Evolutionary conservation across 106 monocot genomes (phyloP).

Genomic region (Dendrobium catenatum): DNA sequence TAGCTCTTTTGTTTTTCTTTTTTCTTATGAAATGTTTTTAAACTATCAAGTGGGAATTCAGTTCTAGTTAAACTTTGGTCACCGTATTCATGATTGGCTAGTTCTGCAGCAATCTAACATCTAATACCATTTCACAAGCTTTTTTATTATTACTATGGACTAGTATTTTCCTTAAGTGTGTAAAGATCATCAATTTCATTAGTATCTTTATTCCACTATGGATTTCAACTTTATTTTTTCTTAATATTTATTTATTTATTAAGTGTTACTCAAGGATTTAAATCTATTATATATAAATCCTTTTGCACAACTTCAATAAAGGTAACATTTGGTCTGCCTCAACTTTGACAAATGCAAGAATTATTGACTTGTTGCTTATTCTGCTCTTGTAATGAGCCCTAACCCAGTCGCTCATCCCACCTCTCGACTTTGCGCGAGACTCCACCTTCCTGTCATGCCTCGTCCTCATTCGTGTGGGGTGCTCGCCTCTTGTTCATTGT

Average conservation of each 20-base stretch:
- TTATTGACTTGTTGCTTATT: no score
- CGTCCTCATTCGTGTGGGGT: no score
- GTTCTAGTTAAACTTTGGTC: neutral
- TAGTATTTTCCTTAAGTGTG: neutral
- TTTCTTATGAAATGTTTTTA: neutral
- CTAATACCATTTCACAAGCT: neutral
- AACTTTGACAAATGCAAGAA: no score
- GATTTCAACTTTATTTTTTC: neutral
- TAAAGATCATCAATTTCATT: neutral
- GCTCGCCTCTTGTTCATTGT: no score
- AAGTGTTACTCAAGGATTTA: neutral
- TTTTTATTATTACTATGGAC: neutral
- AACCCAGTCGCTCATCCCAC: no score
- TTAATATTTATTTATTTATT: neutral
- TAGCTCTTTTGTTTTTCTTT: neutral
- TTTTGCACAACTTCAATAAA: no score
- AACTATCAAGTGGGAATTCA: neutral
- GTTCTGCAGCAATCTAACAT: neutral
- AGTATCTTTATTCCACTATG: neutral
- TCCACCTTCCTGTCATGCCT: no score
- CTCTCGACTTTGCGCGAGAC: no score
- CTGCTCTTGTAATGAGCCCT: no score
- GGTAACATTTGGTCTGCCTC: no score
- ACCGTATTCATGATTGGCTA: neutral
- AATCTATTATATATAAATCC: neutral